These are phyloP conservation scores for Dendrocalamus sinicus DNA, from an alignment of 176 grass and related monocot genomes.

Conservation along the genomic window DNA sequence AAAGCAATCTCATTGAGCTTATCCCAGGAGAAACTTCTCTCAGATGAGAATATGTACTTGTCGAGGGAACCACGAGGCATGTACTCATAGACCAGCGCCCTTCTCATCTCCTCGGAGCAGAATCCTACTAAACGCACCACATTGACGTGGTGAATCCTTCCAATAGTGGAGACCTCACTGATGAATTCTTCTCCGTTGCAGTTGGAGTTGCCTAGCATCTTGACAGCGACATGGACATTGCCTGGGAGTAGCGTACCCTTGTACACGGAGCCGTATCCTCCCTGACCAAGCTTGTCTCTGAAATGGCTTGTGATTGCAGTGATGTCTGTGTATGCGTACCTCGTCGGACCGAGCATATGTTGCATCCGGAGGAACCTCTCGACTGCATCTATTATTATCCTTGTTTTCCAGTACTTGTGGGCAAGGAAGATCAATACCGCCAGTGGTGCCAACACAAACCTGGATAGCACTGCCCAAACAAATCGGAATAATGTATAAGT, in stretches of 20 bases:
- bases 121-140: slow-evolving; percentile 42
- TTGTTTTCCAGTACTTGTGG: slow-evolving; percentile 48
- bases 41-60: slow-evolving; percentile 49
- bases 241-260: slow-evolving; percentile 40
- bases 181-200: slow-evolving; percentile 71
- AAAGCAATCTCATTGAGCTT: slow-evolving; percentile 24
- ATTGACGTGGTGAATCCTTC: slow-evolving; percentile 62
- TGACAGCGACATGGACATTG: slow-evolving; percentile 23
- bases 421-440: slow-evolving; percentile 31
- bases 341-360: slow-evolving; percentile 4
- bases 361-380: slow-evolving; percentile 54
- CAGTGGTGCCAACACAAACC: slow-evolving; percentile 12
- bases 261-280: slow-evolving; percentile 51
- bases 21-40: slow-evolving; percentile 19
- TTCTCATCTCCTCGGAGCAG: slow-evolving; percentile 39
- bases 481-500: too few relatives aligned
- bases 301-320: slow-evolving; percentile 61
- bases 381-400: slow-evolving; percentile 15
- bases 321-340: slow-evolving; percentile 56
- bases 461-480: slow-evolving; percentile 13
- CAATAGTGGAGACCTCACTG: slow-evolving; percentile 56
- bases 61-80: slow-evolving; percentile 55
- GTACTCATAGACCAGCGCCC: slow-evolving; percentile 53
- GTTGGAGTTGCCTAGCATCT: slow-evolving; percentile 31
- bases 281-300: slow-evolving; percentile 55